These are phyloP conservation scores for Solanum lycopersicoides DNA, from an alignment of 257 asterid genomes.

Conservation along the genomic window DNA sequence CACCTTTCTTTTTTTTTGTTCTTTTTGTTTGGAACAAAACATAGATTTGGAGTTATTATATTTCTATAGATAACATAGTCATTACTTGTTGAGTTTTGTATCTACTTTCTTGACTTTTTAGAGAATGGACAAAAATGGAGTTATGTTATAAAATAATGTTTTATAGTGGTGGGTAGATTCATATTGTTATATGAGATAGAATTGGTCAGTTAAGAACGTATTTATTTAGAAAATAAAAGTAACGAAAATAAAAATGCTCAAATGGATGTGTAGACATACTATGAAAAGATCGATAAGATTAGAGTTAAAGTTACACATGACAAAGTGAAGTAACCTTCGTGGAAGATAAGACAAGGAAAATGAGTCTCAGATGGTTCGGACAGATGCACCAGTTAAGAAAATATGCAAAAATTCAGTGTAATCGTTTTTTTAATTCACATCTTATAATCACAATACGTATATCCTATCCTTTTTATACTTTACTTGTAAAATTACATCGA, in stretches of 20 bases:
- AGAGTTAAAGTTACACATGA: not conserved
- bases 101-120: not conserved
- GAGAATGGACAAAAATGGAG: not conserved
- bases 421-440: not conserved
- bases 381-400: no score
- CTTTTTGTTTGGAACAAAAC: not conserved
- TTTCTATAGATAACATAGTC: not conserved
- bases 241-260: no score
- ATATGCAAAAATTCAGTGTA: no score
- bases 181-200: no score
- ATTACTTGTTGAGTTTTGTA: not conserved
- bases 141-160: not conserved
- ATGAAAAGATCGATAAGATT: no score
- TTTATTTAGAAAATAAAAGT: no score
- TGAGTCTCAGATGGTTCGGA: no score
- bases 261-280: no score
- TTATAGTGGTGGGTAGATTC: no score
- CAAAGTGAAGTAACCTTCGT: not conserved
- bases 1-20: not conserved
- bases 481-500: not conserved
- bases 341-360: no score
- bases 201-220: no score
- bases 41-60: not conserved
- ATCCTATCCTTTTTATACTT: rapidly evolving
- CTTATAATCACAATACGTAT: not conserved